Evolutionary conservation across 164 flowering plant species (phyloP).

Genomic region (Vitis rupestris): DNA sequence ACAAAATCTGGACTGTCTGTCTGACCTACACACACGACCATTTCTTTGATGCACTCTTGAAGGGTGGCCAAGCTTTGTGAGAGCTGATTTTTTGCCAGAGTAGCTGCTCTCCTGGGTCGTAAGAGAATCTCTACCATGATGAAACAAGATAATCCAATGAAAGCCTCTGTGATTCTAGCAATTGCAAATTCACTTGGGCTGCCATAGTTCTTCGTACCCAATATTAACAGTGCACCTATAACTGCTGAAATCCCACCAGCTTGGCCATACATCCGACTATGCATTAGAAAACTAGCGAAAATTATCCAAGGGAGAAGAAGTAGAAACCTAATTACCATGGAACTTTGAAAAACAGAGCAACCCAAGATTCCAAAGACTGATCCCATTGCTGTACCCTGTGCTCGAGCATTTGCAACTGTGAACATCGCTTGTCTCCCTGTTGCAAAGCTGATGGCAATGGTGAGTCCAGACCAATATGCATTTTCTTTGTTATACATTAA

Average conservation of each 20-base stretch:
- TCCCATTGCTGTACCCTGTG: conserved; percentile 58
- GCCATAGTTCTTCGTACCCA: conserved; percentile 47
- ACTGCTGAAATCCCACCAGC: conserved; percentile 48
- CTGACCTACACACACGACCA: not conserved
- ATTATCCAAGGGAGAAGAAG: conserved; percentile 49
- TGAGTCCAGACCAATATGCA: conserved; percentile 55
- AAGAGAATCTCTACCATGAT: conserved; percentile 36
- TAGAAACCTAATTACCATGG: conserved; percentile 23
- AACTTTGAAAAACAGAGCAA: conserved; percentile 27
- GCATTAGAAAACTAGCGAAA: conserved; percentile 38
- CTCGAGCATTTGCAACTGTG: conserved; percentile 42
- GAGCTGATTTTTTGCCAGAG: conserved; percentile 34
- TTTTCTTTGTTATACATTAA: conserved; percentile 38
- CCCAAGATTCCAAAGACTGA: conserved; percentile 46
- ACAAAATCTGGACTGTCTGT: not conserved
- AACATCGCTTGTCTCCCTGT: conserved; percentile 41
- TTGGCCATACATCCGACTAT: conserved; percentile 47
- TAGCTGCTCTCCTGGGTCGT: conserved; percentile 44
- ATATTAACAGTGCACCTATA: conserved; percentile 43
- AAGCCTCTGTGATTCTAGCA: conserved; percentile 43
- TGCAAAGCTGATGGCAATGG: conserved; percentile 52
- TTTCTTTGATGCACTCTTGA: conserved; percentile 23
- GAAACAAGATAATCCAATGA: conserved; percentile 47
- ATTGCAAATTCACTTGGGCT: conserved; percentile 44
- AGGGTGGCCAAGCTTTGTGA: conserved; percentile 20